These are phyloP conservation scores for Coccomyxa sp. DNA, from an alignment of 139 green algal genomes.

Conservation along the genomic window DNA sequence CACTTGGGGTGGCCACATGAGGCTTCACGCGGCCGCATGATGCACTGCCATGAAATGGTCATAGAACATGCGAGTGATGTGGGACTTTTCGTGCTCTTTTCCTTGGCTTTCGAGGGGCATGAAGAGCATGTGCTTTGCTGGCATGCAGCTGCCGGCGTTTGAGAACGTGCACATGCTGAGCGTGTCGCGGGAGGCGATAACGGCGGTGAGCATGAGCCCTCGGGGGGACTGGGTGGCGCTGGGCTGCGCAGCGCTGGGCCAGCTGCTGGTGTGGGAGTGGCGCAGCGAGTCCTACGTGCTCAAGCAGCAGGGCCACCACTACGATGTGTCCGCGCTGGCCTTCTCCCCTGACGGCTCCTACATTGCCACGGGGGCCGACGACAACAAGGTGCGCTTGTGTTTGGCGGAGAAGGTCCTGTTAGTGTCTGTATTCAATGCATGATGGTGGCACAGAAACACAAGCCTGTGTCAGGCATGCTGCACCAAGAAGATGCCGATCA, in stretches of 20 bases:
- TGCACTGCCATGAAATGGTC: too few relatives aligned
- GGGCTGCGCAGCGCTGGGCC: slow-evolving; percentile 80
- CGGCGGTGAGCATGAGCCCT: slow-evolving; percentile 68
- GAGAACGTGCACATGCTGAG: slow-evolving; percentile 53
- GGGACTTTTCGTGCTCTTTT: too few relatives aligned
- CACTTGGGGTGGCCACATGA: too few relatives aligned
- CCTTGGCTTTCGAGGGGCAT: too few relatives aligned
- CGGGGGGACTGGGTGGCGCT: slow-evolving; percentile 83
- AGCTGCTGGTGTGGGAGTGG: slow-evolving; percentile 99
- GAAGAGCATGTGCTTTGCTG: background rate
- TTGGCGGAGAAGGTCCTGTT: background rate
- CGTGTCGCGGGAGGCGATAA: slow-evolving; percentile 54
- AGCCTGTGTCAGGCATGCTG: too few relatives aligned
- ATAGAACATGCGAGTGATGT: too few relatives aligned
- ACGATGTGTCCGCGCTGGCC: slow-evolving; percentile 62
- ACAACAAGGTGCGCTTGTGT: slow-evolving; percentile 63
- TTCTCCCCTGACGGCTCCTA: slow-evolving; percentile 83
- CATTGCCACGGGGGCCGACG: slow-evolving; percentile 82
- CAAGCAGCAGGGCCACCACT: slow-evolving; percentile 88
- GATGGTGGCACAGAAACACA: background rate
- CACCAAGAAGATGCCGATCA: too few relatives aligned
- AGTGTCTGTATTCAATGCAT: background rate
- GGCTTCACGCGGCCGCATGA: too few relatives aligned
- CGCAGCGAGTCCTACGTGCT: slow-evolving; percentile 90
- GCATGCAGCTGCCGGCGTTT: slow-evolving; percentile 79